Evolutionary conservation across 139 green algal genomes (phyloP).

Genomic region (Chlorella ohadii): DNA sequence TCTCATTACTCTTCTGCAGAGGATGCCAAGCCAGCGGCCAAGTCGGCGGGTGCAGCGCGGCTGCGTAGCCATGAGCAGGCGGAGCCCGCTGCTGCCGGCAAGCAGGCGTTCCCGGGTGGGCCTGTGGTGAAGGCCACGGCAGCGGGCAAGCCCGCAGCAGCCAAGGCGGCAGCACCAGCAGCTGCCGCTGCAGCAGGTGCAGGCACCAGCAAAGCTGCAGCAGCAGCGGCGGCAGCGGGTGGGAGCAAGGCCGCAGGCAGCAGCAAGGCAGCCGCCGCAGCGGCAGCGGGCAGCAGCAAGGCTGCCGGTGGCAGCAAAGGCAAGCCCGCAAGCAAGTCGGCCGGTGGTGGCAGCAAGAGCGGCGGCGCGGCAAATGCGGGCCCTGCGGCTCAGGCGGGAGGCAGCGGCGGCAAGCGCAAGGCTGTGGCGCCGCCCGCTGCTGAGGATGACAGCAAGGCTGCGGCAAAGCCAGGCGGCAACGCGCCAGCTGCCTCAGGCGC

Average conservation of each 20-base stretch:
- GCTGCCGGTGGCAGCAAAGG: not conserved
- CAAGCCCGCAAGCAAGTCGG: too few species aligned
- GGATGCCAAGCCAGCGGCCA: conserved; percentile 15
- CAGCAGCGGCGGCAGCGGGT: not conserved
- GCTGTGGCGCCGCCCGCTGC: not conserved
- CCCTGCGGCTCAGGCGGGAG: too few species aligned
- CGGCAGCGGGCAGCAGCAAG: conserved; percentile 5
- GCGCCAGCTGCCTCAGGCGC: too few species aligned
- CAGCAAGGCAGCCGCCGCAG: not conserved
- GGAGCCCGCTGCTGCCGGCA: conserved; percentile 11
- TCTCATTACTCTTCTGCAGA: too few species aligned
- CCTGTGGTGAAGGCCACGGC: not conserved
- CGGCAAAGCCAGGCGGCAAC: not conserved
- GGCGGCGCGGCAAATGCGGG: too few species aligned
- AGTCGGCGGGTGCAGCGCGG: not conserved
- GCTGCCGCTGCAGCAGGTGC: not conserved
- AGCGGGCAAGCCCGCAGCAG: not conserved
- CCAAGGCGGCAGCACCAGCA: not conserved
- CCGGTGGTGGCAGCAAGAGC: not conserved
- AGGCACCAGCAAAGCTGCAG: not conserved
- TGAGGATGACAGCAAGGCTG: not conserved
- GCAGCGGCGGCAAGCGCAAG: conserved; percentile 28
- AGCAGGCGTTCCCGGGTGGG: conserved; percentile 16
- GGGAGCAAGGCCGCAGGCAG: not conserved
- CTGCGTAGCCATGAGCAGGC: not conserved